phyloP scores from a whole-genome alignment of 768 basidiomycete genomes.

The Holtermanniella nyarrowii region DNA sequence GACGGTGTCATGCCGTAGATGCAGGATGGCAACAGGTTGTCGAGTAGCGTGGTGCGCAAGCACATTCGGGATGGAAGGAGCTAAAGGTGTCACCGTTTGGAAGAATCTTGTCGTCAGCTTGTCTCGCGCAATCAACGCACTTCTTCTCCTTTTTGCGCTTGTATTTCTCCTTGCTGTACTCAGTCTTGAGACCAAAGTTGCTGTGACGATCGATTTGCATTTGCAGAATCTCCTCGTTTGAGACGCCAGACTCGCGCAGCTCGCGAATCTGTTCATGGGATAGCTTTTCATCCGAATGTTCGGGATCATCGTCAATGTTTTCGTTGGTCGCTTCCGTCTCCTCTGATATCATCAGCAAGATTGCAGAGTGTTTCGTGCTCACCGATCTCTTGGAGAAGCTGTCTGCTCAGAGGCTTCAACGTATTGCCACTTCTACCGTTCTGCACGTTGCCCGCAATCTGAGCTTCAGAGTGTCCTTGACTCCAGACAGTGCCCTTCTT shows the following conservation, averaged over 20 bases:
- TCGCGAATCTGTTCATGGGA: conserved; percentile 80
- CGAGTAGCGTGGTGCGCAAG: conserved; percentile 81
- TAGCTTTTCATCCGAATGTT: conserved; percentile 41
- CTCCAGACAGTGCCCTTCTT: background rate
- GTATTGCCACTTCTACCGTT: conserved; percentile 2
- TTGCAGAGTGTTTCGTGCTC: background rate
- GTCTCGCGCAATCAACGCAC: conserved; percentile 45
- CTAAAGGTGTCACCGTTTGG: conserved; percentile 74
- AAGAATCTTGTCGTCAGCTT: conserved; percentile 56
- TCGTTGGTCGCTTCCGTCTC: conserved; percentile 97
- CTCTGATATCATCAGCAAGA: conserved; percentile 47
- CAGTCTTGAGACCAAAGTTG: conserved; percentile 86
- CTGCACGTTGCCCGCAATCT: background rate
- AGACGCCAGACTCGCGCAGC: conserved; percentile 69
- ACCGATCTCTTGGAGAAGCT: conserved; percentile 27
- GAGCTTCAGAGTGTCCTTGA: background rate
- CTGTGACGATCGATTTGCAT: conserved; percentile 87
- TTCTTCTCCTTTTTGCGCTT: conserved; percentile 93
- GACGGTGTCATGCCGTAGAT: conserved; percentile 75
- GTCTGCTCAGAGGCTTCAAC: conserved; percentile 19
- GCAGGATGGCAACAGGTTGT: conserved; percentile 60
- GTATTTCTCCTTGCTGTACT: conserved; percentile 98
- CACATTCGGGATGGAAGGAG: conserved; percentile 77
- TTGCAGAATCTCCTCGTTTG: conserved; percentile 88
- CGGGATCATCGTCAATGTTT: conserved; percentile 69